These are phyloP conservation scores for Phytophthora tentaculata DNA, from an alignment of 352 stramenopile genomes.

Conservation along the genomic window DNA sequence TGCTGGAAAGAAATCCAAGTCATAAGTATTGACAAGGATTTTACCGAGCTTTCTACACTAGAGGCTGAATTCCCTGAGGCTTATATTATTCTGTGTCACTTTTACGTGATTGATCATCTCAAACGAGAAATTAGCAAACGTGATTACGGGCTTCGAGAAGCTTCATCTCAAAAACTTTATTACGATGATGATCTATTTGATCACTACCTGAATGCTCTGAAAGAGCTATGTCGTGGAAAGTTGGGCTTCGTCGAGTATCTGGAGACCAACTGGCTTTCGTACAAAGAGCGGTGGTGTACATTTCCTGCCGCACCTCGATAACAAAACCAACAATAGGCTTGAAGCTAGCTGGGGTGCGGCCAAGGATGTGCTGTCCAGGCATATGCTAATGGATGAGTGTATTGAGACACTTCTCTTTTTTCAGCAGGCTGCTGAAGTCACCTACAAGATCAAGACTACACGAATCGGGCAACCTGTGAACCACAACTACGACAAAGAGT, in stretches of 20 bases:
- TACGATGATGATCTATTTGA: conserved; percentile 1
- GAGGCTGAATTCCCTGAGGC: conserved; percentile 3
- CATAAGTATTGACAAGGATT: conserved; percentile 10
- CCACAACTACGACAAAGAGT: conserved; percentile 3
- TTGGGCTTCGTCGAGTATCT: not conserved
- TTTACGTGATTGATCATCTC: conserved; percentile 21
- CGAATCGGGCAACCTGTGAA: not conserved
- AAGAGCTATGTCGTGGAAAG: not conserved
- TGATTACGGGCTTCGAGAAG: conserved; percentile 1
- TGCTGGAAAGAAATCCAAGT: not conserved
- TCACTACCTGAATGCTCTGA: conserved; percentile 1
- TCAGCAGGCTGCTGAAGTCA: conserved; percentile 8
- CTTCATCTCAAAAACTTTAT: not conserved
- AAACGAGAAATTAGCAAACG: conserved; percentile 6
- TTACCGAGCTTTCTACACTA: conserved; percentile 6
- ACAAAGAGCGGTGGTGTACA: conserved; percentile 1
- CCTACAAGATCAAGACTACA: not conserved
- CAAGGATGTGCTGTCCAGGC: conserved; percentile 4
- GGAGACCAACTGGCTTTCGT: conserved; percentile 16
- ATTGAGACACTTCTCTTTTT: conserved; percentile 11
- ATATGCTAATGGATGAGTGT: conserved; percentile 9
- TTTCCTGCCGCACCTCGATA: conserved; percentile 15
- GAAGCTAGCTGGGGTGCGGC: conserved; percentile 10
- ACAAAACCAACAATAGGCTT: conserved; percentile 22
- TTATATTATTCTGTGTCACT: conserved; percentile 11